Base-by-base conservation (phyloP, 2,329 filamentous ascomycete genomes). In the Nemania bipapillata region DNA sequence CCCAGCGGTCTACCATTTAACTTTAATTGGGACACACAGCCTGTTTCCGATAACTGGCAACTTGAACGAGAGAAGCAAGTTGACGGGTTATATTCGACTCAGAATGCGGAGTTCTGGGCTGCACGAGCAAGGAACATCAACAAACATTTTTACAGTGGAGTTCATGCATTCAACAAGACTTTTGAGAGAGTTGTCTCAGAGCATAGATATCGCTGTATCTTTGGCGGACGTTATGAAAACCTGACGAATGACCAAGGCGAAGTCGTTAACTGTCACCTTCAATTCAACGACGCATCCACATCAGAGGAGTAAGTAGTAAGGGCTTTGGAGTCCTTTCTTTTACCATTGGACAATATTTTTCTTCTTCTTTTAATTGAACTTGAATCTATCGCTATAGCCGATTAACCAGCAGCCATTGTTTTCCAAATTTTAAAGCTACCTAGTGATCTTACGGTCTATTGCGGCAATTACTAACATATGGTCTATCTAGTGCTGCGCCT, bases 121-220 rank as follows among this genome's bases (percentile, higher is more conserved):
- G 52, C 62, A 6, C 79, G 76, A 20, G 74, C 76, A n/a, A 73
- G 74, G 6, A 74, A 74, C 26, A 74, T 81, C 54, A 72, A 81
- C 54, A 72, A 69, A 3, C 70, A 73, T 37, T 86, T 84, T 76
- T 83, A 85, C 55, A 75, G 76, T 0, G 82, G 83, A 45, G 75
- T 74, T 3, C 75, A 77, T 28, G 77, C 78, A 35, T 69, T 84
- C 26, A 75, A 76, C 53, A 82, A 79, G 71, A 71, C 75, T 2
- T 70, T 80, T 11, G 72, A 77, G 1, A 70, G 75, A 24, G 75
- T 79, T 9, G 66, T 78, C 15, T 70, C 70, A 5, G 80, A 82
- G 53, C 75, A 77, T 22, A 74, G 74, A 22, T 72, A 75, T 54
- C 76, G 75, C 22, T 70, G 63, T 60, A 71, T 72, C 6, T 76